These are phyloP conservation scores for Venturia carpophila DNA, from an alignment of 2,329 filamentous ascomycete genomes.

Conservation along the genomic window DNA sequence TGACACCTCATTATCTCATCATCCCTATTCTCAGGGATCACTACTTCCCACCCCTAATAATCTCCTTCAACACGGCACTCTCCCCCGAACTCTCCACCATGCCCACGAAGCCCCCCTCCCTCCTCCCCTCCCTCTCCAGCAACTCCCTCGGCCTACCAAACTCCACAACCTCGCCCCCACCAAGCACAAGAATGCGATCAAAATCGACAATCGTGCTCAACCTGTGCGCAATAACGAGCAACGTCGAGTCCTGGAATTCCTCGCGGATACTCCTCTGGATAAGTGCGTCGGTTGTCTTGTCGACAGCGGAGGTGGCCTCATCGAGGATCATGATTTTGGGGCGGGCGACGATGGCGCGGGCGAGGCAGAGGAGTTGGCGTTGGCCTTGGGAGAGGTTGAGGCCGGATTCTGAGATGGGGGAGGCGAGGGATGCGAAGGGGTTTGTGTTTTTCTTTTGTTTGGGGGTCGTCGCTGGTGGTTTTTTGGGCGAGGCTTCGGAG, in stretches of 20 bases:
- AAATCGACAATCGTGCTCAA: constrained; percentile 21
- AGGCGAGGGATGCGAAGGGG: constrained; percentile 21
- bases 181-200: constrained; percentile 19
- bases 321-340: constrained; percentile 75
- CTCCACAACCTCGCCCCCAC: constrained; percentile 36
- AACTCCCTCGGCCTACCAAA: constrained; percentile 58
- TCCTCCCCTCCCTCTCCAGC: constrained; percentile 39
- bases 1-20: not conserved
- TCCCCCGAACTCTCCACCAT: constrained; percentile 42
- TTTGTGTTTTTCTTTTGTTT: constrained; percentile 20
- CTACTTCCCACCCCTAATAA: constrained; percentile 22
- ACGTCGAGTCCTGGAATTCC: constrained; percentile 20
- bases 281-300: constrained; percentile 66
- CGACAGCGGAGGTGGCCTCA: constrained; percentile 70
- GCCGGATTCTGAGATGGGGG: constrained; percentile 21
- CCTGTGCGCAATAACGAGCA: constrained; percentile 21
- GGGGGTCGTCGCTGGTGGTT: not conserved
- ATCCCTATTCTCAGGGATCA: not conserved
- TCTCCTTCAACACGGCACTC: constrained; percentile 26
- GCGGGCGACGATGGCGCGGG: constrained; percentile 31
- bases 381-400: constrained; percentile 23
- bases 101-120: constrained; percentile 49
- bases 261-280: constrained; percentile 67
- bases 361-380: constrained; percentile 24
- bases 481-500: not conserved